Base-by-base conservation (phyloP, 2,329 filamentous ascomycete species). In the Escovopsis sp. region DNA sequence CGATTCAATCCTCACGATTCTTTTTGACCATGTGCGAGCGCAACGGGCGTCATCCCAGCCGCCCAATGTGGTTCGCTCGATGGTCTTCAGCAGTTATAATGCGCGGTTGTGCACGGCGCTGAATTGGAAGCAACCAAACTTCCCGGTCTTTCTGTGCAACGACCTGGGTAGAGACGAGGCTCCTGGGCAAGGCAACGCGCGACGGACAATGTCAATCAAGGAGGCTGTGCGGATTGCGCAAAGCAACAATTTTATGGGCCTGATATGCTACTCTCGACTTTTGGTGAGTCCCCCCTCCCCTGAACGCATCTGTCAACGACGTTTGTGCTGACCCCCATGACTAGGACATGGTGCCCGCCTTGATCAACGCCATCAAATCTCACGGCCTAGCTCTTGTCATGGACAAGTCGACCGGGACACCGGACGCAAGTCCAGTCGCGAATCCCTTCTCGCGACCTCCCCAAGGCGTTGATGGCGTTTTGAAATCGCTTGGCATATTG, bases 81-180 rank as follows among this genome's bases (percentile, higher is more conserved):
- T 98, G 41, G 85, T 95, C 10, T 95, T 98, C 59, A 93, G 85
- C 53, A 94, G 86, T 19, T 94, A 89, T 62, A 95, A 94, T 57
- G 72, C 85, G 11, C 82, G 81, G 49, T 75, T 96, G 18, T 98
- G 91, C 63, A 93, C 85, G 12, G 88, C 89, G 5, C 66, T 98
- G 53, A 98, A 98, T 63, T 98, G 91, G 91, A 98, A 98, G 62
- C 91, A 98, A 61, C 91, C 91, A 3, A 98, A 96, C 58, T 98
- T 94, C 59, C 91, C 91, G 0, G 85, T 96, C 0, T 84, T 98
- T 52, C 71, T 96, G 38, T 95, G 88, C 65, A 96, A 96, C 59
- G 87, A 95, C 46, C 75, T 96, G 26, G 86, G 86, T 19, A 69
- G 73, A 7, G 74, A 79, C 46, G 71, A 69, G 26, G 57, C 62